Percentiles rank a stretch among this genome's conserved stretches.
phyloP scores from a whole-genome alignment of 768 basidiomycete species.

The Scleroderma bovista region DNA sequence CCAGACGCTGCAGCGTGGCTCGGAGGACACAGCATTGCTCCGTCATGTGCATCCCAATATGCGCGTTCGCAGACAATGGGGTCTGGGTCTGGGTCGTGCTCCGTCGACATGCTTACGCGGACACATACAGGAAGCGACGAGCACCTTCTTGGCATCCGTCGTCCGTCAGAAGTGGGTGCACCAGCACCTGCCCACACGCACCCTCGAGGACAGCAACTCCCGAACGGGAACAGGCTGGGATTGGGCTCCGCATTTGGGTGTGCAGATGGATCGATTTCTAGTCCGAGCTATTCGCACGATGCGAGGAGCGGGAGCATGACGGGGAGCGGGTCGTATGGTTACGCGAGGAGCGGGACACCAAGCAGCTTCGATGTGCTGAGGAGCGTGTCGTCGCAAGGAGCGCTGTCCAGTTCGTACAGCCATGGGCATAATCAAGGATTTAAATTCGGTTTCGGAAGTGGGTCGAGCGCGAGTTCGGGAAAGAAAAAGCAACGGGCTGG shows the following conservation, averaged over 20 bases:
- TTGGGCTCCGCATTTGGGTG: constrained; percentile 30
- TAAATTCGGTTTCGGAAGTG: constrained; percentile 16
- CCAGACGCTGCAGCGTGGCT: constrained; percentile 23
- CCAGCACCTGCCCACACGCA: background rate
- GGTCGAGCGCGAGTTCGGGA: constrained; percentile 15
- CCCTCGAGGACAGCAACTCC: background rate
- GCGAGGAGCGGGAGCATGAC: constrained; percentile 10
- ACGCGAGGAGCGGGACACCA: constrained; percentile 19
- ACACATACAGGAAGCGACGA: constrained; percentile 29
- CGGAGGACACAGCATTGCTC: constrained; percentile 18
- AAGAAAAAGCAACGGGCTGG: constrained; percentile 10
- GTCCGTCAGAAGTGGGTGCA: constrained; percentile 4
- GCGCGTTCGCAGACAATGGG: constrained; percentile 25
- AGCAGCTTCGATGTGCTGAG: constrained; percentile 22
- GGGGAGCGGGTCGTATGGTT: constrained; percentile 19
- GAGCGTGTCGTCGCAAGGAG: constrained; percentile 29
- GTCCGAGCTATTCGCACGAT: constrained; percentile 6
- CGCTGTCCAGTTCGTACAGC: constrained; percentile 16
- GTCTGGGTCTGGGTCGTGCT: constrained; percentile 21
- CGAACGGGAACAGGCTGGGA: constrained; percentile 7
- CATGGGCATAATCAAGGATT: constrained; percentile 15
- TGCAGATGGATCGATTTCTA: constrained; percentile 13
- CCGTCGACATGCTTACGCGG: constrained; percentile 21
- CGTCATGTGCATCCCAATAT: constrained; percentile 24
- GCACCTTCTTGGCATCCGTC: constrained; percentile 18